phyloP scores from a whole-genome alignment of 208 protist genomes.

The Trypanosoma cruzi region DNA sequence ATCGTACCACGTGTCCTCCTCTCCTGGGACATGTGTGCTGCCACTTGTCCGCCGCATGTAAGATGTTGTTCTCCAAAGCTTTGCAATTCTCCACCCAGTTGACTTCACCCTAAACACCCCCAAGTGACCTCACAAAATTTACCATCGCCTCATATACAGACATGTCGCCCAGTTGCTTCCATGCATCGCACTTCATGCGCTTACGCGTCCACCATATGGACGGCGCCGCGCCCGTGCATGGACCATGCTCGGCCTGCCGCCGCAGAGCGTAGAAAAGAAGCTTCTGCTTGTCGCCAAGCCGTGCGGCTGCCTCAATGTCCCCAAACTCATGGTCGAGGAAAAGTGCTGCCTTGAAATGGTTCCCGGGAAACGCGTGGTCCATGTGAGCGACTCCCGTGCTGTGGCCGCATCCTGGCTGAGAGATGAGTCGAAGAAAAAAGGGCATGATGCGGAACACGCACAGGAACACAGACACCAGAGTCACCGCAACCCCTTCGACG shows the following conservation, averaged over 20 bases:
- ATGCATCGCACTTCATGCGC: constrained; percentile 75
- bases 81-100: constrained; percentile 22
- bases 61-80: neutral
- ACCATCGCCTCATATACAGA: constrained; percentile 85
- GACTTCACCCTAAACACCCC: constrained; percentile 24
- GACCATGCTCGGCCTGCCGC: constrained; percentile 67
- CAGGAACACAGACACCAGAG: neutral
- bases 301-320: constrained; percentile 42
- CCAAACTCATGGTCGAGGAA: constrained; percentile 68
- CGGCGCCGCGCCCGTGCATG: constrained; percentile 57
- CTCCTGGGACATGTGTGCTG: constrained; percentile 1
- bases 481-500: neutral
- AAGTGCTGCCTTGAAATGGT: constrained; percentile 54
- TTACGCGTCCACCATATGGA: constrained; percentile 64
- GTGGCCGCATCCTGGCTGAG: neutral
- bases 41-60: neutral
- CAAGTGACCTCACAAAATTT: constrained; percentile 70
- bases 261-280: constrained; percentile 80
- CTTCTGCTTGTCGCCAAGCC: constrained; percentile 58
- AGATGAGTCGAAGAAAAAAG: neutral
- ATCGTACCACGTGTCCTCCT: constrained; percentile 37
- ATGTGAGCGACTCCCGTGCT: constrained; percentile 19
- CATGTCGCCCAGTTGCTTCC: constrained; percentile 67
- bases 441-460: neutral
- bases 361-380: constrained; percentile 70